Conservation (phyloP, 2,329 filamentous ascomycete genomes). For the Claviceps sp. region DNA sequence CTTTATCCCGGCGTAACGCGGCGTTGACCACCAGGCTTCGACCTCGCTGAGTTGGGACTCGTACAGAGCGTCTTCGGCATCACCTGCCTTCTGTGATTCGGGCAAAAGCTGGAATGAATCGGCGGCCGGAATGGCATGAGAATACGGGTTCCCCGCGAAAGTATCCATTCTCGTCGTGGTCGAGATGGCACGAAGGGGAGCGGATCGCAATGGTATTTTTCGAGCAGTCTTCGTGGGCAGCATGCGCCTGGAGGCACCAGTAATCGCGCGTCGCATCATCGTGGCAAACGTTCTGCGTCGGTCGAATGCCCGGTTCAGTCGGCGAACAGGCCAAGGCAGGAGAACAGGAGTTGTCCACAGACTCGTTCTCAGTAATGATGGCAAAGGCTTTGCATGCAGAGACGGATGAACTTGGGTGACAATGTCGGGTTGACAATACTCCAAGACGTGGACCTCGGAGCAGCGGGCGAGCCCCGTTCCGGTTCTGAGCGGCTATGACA, state of each 20-base stretch:
- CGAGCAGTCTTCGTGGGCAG: slow-evolving; percentile 10
- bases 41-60: slow-evolving; percentile 75
- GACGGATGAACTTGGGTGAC: neutral
- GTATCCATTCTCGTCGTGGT: slow-evolving; percentile 19
- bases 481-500: neutral
- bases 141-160: slow-evolving; percentile 15
- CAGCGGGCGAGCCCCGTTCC: too few relatives aligned
- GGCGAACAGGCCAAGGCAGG: neutral
- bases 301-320: neutral
- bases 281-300: neutral
- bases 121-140: slow-evolving; percentile 30
- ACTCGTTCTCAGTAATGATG: neutral
- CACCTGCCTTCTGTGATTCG: slow-evolving; percentile 62
- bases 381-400: neutral
- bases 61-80: slow-evolving; percentile 74
- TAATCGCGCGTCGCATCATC: slow-evolving; percentile 22
- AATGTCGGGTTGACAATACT: neutral
- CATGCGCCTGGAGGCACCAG: slow-evolving; percentile 17
- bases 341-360: neutral
- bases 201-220: slow-evolving; percentile 7
- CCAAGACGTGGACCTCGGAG: too few relatives aligned
- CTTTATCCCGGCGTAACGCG: slow-evolving; percentile 79
- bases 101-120: slow-evolving; percentile 80
- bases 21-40: slow-evolving; percentile 78
- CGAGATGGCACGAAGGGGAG: slow-evolving; percentile 18